Conservation (phyloP, 768 basidiomycete genomes). For the Boletus rufocinnamomeus region DNA sequence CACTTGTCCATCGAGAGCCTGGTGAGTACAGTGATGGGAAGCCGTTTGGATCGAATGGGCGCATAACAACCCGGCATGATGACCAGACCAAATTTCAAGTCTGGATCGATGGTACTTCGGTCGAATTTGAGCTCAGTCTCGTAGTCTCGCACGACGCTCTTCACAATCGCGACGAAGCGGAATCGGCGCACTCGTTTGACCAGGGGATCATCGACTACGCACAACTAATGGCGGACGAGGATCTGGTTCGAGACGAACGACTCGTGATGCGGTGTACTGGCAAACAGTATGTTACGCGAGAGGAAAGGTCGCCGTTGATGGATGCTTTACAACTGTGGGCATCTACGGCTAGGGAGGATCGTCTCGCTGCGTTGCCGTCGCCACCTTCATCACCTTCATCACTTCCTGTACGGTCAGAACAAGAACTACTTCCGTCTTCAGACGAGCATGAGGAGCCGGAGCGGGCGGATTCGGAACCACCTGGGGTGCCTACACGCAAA, state of each 20-base stretch:
- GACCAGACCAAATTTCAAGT: slow-evolving; percentile 69
- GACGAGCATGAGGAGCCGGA: slow-evolving; percentile 34
- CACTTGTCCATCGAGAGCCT: slow-evolving; percentile 3
- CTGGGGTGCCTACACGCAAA: slow-evolving; percentile 38
- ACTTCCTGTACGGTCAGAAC: slow-evolving; percentile 29
- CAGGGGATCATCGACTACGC: slow-evolving; percentile 64
- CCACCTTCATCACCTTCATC: slow-evolving; percentile 9
- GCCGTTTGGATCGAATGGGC: slow-evolving; percentile 52
- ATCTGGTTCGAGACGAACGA: slow-evolving; percentile 57
- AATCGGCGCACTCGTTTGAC: slow-evolving; percentile 57
- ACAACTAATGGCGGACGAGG: slow-evolving; percentile 64
- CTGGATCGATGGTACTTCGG: slow-evolving; percentile 55
- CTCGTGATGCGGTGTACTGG: slow-evolving; percentile 77
- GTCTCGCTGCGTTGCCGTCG: slow-evolving; percentile 17
- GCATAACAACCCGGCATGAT: slow-evolving; percentile 55
- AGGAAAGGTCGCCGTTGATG: slow-evolving; percentile 74
- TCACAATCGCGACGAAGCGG: slow-evolving; percentile 47
- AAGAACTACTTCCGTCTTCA: slow-evolving; percentile 24
- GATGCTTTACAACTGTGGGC: slow-evolving; percentile 67
- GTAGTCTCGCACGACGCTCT: slow-evolving; percentile 41
- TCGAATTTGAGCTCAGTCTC: slow-evolving; percentile 77
- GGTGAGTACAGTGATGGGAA: slow-evolving; percentile 7
- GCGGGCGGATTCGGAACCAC: slow-evolving; percentile 41
- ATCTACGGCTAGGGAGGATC: slow-evolving; percentile 35
- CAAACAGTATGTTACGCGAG: slow-evolving; percentile 75